Evolutionary conservation across 768 basidiomycete genomes (phyloP).

Genomic region (Pleurotus citrinopileatus): DNA sequence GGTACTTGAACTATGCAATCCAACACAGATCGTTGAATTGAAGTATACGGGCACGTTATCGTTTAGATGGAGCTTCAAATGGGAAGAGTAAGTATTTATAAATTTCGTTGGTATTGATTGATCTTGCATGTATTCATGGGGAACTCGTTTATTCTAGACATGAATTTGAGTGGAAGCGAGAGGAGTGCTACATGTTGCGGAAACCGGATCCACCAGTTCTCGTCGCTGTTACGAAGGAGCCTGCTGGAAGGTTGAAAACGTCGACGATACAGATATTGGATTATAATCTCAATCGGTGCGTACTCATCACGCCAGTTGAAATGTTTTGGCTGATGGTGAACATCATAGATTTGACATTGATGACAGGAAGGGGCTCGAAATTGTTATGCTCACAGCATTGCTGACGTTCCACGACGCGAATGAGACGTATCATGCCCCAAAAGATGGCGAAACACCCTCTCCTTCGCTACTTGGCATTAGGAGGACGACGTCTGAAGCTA

Average conservation of each 20-base stretch:
- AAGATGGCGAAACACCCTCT: constrained; percentile 5
- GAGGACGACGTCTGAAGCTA: constrained; percentile 2
- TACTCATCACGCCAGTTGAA: too few species aligned
- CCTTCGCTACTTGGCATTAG: constrained; percentile 1
- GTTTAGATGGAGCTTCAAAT: constrained; percentile 78
- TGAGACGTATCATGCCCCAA: constrained; percentile 46
- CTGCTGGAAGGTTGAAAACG: constrained; percentile 61
- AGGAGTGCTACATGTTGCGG: constrained; percentile 78
- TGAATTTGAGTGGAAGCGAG: constrained; percentile 83
- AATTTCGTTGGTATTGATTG: too few species aligned
- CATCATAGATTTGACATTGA: constrained; percentile 87
- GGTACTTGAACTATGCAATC: constrained; percentile 74
- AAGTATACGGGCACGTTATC: constrained; percentile 70
- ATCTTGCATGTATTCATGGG: too few species aligned
- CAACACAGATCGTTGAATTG: constrained; percentile 64
- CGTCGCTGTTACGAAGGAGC: constrained; percentile 78
- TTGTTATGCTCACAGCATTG: constrained; percentile 72
- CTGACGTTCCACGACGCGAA: constrained; percentile 76
- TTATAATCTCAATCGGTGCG: constrained; percentile 77
- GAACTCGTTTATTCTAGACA: constrained; percentile 46
- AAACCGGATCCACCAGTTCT: constrained; percentile 88
- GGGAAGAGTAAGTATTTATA: constrained; percentile 86
- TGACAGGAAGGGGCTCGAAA: constrained; percentile 84
- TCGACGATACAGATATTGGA: constrained; percentile 74
- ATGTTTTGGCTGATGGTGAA: too few species aligned